A percentile compares a stretch with the other conserved stretches of the same genome.
phyloP scores from a whole-genome alignment of 129 eudicot genomes.

The Chrysanthemum lavandulifolium region DNA sequence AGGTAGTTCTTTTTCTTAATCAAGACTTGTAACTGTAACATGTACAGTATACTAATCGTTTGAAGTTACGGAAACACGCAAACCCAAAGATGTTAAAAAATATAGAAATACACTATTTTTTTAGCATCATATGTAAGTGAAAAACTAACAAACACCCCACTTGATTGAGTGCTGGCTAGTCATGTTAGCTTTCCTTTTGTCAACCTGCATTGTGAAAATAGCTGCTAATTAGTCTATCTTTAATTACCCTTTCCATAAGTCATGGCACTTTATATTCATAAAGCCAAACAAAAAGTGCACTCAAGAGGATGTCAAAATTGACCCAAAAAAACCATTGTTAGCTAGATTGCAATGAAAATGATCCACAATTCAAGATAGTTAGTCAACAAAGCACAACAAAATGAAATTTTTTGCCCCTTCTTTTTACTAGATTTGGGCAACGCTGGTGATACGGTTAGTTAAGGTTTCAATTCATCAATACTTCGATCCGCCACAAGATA shows the following conservation, averaged over 20 bases:
- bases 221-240: no score
- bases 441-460: conserved; percentile 9
- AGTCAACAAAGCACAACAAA: conserved; percentile 8
- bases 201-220: no score
- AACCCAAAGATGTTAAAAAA: no score
- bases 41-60: no score
- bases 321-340: not conserved
- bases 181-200: no score
- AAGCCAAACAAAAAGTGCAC: not conserved
- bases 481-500: conserved; percentile 67
- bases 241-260: not conserved
- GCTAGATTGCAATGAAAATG: conserved; percentile 18
- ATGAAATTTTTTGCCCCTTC: conserved; percentile 10
- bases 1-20: no score
- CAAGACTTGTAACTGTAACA: no score
- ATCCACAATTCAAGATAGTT: conserved; percentile 5
- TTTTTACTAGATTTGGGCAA: not conserved
- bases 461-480: conserved; percentile 35
- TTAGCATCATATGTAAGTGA: no score
- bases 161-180: no score
- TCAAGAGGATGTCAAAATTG: conserved; percentile 2
- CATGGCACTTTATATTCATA: not conserved
- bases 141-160: no score
- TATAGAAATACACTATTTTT: no score
- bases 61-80: no score